phyloP scores from a whole-genome alignment of 148 eudicot genomes.

The Spergularia marina region DNA sequence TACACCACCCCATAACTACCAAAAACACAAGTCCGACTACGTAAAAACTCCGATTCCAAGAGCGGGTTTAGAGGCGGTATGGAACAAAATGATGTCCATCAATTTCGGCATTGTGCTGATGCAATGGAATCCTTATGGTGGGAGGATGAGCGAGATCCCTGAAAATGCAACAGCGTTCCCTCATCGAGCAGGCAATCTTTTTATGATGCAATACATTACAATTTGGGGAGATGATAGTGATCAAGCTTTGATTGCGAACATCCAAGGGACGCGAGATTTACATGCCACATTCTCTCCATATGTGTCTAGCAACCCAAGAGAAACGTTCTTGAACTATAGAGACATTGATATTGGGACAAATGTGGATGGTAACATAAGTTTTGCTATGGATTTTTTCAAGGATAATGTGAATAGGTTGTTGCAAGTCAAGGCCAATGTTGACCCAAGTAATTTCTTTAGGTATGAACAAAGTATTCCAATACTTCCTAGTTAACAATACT shows the following conservation, averaged over 20 bases:
- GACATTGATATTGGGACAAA: slow-evolving; percentile 37
- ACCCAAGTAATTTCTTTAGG: slow-evolving; percentile 35
- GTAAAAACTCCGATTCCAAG: slow-evolving; percentile 31
- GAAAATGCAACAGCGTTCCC: slow-evolving; percentile 34
- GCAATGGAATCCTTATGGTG: slow-evolving; percentile 40
- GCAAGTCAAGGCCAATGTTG: slow-evolving; percentile 37
- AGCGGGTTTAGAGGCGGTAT: slow-evolving; percentile 26
- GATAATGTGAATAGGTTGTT: slow-evolving; percentile 32
- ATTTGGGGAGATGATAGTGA: slow-evolving; percentile 26
- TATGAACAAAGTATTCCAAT: slow-evolving; percentile 38
- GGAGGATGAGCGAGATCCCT: slow-evolving; percentile 35
- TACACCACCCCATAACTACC: slow-evolving; percentile 8
- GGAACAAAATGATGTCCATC: slow-evolving; percentile 26
- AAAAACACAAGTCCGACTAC: slow-evolving; percentile 34
- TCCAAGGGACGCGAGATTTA: slow-evolving; percentile 23
- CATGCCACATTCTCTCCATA: slow-evolving; percentile 28
- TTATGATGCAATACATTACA: slow-evolving; percentile 29
- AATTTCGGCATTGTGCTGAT: slow-evolving; percentile 10
- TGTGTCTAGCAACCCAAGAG: slow-evolving; percentile 30
- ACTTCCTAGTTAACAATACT: neutral
- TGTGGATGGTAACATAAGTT: slow-evolving; percentile 10
- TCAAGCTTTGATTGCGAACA: slow-evolving; percentile 3
- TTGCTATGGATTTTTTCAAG: slow-evolving; percentile 35
- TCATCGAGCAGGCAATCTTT: slow-evolving; percentile 36
- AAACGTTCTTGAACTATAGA: slow-evolving; percentile 36